Evolutionary conservation across 2,329 filamentous ascomycete genomes (phyloP).

Genomic region (Colletotrichum aenigma): DNA sequence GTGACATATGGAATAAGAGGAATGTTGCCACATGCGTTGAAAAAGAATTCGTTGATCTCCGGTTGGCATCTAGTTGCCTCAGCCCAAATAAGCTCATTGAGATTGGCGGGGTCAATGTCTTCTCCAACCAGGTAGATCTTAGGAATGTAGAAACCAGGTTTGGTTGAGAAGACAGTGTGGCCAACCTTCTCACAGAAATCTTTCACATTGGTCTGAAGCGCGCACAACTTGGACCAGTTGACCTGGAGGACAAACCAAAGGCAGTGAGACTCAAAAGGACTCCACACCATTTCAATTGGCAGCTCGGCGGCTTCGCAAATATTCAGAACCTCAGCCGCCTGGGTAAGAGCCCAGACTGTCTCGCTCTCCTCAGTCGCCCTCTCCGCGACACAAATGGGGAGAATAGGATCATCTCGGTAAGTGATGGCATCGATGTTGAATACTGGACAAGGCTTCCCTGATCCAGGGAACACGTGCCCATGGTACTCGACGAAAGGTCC

Average conservation of each 20-base stretch:
- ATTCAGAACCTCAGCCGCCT: neutral
- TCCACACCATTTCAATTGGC: neutral
- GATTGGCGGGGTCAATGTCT: constrained; percentile 51
- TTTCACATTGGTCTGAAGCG: constrained; percentile 51
- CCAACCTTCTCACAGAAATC: constrained; percentile 44
- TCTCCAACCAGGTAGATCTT: constrained; percentile 49
- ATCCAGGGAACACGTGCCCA: constrained; percentile 9
- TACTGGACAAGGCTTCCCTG: constrained; percentile 30
- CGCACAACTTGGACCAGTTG: constrained; percentile 59
- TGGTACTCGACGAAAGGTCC: constrained; percentile 53
- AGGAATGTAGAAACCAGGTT: constrained; percentile 45
- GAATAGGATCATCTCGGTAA: constrained; percentile 48
- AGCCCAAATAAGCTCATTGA: constrained; percentile 52
- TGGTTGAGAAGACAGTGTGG: constrained; percentile 44
- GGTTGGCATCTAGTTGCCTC: constrained; percentile 51
- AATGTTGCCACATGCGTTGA: constrained; percentile 45
- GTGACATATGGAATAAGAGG: constrained; percentile 48
- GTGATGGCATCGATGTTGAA: constrained; percentile 52
- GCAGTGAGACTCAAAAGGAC: constrained; percentile 41
- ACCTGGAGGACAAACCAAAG: constrained; percentile 55
- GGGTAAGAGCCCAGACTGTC: neutral
- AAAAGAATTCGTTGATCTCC: constrained; percentile 44
- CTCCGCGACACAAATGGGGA: constrained; percentile 50
- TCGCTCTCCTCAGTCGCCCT: constrained; percentile 3
- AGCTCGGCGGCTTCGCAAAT: neutral